Conservation (phyloP, 139 green algal genomes). For the Spirogloea muscicola region DNA sequence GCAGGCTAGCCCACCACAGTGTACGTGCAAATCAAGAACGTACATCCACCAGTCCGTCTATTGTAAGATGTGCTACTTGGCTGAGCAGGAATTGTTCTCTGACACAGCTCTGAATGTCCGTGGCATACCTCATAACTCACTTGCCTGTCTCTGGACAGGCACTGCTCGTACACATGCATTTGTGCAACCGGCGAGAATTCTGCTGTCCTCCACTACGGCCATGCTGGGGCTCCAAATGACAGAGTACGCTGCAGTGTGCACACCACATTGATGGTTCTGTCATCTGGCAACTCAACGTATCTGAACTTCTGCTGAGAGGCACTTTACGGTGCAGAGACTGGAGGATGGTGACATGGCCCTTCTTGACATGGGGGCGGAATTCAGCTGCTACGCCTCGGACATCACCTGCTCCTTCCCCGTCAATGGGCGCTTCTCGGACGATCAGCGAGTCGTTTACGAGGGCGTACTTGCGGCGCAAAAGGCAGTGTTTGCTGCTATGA, state of each 20-base stretch:
- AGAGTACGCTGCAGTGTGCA: background rate
- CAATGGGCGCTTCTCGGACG: constrained; percentile 67
- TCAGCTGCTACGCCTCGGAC: constrained; percentile 63
- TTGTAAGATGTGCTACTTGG: no score
- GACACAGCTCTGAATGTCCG: no score
- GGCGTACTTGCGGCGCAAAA: constrained; percentile 67
- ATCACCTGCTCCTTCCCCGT: constrained; percentile 80
- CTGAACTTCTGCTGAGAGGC: background rate
- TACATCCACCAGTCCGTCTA: no score
- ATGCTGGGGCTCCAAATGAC: constrained; percentile 76
- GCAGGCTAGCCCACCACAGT: no score
- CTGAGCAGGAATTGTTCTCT: no score
- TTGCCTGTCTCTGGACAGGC: no score
- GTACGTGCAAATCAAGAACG: no score
- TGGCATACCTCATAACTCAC: no score
- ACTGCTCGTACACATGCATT: constrained; percentile 76
- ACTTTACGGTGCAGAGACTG: constrained; percentile 45
- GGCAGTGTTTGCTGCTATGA: constrained; percentile 55
- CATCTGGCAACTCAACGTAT: background rate
- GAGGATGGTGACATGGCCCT: constrained; percentile 68
- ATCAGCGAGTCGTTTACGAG: constrained; percentile 72
- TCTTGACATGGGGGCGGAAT: constrained; percentile 79
- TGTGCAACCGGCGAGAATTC: constrained; percentile 69
- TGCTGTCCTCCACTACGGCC: constrained; percentile 83
- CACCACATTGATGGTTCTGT: background rate